These are phyloP conservation scores for Starmerella bacillaris DNA, from an alignment of 805 yeast species.

Conservation along the genomic window DNA sequence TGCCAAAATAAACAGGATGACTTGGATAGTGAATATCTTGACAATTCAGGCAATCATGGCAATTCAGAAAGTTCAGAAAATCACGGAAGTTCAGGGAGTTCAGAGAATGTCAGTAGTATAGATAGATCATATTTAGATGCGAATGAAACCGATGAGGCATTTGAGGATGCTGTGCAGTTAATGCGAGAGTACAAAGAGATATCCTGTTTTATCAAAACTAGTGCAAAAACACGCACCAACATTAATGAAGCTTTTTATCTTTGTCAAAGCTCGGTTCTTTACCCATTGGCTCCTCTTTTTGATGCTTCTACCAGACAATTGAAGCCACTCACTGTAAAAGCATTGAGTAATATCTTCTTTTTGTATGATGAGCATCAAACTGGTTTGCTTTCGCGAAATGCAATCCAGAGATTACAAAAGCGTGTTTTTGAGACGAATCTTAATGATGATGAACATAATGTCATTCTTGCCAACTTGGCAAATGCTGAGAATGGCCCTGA, in stretches of 20 bases:
- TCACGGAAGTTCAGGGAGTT: conserved; percentile 15
- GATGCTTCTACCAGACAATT: conserved; percentile 77
- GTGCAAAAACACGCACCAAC: conserved; percentile 68
- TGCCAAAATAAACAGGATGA: conserved; percentile 52
- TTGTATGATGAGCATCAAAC: conserved; percentile 83
- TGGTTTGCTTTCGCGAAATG: conserved; percentile 55
- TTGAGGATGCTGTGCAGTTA: conserved; percentile 33
- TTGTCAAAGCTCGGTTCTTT: conserved; percentile 82
- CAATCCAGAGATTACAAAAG: conserved; percentile 48
- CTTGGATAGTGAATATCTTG: conserved; percentile 14
- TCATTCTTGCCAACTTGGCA: conserved; percentile 15
- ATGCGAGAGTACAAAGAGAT: conserved; percentile 84
- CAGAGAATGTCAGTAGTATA: background rate
- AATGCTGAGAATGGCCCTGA: background rate
- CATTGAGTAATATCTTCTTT: conserved; percentile 63
- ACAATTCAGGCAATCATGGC: conserved; percentile 1
- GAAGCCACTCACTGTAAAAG: conserved; percentile 59
- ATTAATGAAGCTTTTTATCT: conserved; percentile 83
- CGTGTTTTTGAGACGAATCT: conserved; percentile 53
- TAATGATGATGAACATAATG: conserved; percentile 26
- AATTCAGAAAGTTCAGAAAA: conserved; percentile 16
- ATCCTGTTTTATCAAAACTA: conserved; percentile 76
- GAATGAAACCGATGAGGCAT: conserved; percentile 51
- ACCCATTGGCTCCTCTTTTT: conserved; percentile 81
- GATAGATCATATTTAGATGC: too few species aligned